Evolutionary conservation across 2,329 filamentous ascomycete genomes (phyloP).

Genomic region (Colletotrichum sansevieriae): DNA sequence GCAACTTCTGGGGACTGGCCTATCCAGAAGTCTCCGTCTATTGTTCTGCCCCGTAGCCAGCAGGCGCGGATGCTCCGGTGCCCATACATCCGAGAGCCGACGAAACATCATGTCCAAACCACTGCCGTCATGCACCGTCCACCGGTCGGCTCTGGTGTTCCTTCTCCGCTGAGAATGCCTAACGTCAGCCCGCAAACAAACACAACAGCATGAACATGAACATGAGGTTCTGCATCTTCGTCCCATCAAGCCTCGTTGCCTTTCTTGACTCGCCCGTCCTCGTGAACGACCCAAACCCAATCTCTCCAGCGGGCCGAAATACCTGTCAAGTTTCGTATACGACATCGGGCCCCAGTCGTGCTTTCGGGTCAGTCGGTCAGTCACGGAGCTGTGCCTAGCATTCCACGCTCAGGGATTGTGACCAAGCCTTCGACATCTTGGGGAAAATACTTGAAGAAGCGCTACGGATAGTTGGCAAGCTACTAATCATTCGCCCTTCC

Average conservation of each 20-base stretch:
- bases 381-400: not conserved
- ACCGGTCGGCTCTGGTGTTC: slow-evolving; percentile 10
- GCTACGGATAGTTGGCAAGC: no score
- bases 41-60: not conserved
- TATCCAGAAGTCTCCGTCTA: slow-evolving; percentile 5
- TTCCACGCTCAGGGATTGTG: not conserved
- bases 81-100: slow-evolving; percentile 36
- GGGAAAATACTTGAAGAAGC: not conserved
- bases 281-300: not conserved
- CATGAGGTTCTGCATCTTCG: slow-evolving; percentile 1
- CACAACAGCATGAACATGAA: slow-evolving; percentile 17
- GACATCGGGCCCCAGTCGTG: slow-evolving; percentile 33
- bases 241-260: slow-evolving; percentile 5
- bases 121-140: slow-evolving; percentile 32
- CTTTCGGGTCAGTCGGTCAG: slow-evolving; percentile 1
- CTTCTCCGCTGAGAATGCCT: slow-evolving; percentile 1
- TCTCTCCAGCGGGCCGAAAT: slow-evolving; percentile 1
- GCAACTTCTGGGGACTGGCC: not conserved
- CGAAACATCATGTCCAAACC: slow-evolving; percentile 33
- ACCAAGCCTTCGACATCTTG: not conserved
- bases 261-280: slow-evolving; percentile 25
- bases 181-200: slow-evolving; percentile 3
- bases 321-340: slow-evolving; percentile 37
- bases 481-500: not conserved
- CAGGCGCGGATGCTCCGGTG: slow-evolving; percentile 8